A percentile compares a stretch with the other conserved stretches of the same genome.
Evolutionary conservation across 202 grass and related monocot genomes (phyloP).

Genomic region (Setaria viridis): DNA sequence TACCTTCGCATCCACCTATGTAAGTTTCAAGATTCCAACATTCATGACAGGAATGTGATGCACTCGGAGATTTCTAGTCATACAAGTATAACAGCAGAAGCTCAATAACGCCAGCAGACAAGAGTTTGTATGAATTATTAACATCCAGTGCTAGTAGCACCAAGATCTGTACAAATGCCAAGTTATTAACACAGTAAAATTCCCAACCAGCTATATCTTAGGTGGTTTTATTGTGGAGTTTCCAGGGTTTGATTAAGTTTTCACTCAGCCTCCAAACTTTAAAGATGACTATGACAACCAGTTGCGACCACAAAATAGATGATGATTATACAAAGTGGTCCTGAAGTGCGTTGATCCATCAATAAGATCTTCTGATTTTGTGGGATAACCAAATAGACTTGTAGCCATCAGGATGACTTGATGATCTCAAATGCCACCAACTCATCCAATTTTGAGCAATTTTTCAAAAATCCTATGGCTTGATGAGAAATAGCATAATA

Average conservation of each 20-base stretch:
- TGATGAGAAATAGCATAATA: not conserved
- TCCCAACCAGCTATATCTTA: not conserved
- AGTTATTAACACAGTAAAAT: not conserved
- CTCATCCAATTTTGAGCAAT: not conserved
- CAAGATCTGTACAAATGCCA: not conserved
- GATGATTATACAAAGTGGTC: not conserved
- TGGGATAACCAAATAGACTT: not conserved
- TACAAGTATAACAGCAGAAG: conserved; percentile 25
- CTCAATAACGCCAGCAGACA: conserved; percentile 3
- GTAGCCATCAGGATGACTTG: not conserved
- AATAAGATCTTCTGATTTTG: not conserved
- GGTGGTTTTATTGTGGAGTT: not conserved
- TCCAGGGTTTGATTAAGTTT: conserved; percentile 19
- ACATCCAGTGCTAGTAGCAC: conserved; percentile 23
- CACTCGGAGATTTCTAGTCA: not conserved
- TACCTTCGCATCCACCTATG: conserved; percentile 89
- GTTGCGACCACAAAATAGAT: not conserved
- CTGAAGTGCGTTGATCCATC: not conserved
- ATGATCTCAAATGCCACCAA: not conserved
- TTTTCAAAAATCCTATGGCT: not conserved
- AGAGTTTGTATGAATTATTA: conserved; percentile 15
- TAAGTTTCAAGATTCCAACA: conserved; percentile 25
- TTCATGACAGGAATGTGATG: conserved; percentile 9
- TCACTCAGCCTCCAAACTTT: not conserved
- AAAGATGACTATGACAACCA: not conserved